phyloP scores from a whole-genome alignment of 306 rosid species.

The Rosa chinensis region DNA sequence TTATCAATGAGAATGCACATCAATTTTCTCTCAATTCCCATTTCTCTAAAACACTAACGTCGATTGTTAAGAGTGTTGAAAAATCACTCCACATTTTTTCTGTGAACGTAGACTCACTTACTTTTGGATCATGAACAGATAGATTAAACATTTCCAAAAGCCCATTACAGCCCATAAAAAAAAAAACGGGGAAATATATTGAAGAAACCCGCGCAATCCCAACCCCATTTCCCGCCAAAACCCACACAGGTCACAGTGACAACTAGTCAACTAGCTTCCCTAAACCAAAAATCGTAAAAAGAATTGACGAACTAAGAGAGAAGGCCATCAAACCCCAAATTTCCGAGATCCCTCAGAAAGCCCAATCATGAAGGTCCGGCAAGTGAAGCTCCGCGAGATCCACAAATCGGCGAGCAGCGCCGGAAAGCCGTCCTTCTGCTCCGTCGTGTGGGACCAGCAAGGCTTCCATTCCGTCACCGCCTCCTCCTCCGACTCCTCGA shows the following conservation, averaged over 20 bases:
- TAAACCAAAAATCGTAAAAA: background rate
- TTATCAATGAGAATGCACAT: no score
- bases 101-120: no score
- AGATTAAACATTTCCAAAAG: background rate
- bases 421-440: conserved; percentile 71
- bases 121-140: no score
- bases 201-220: conserved; percentile 39
- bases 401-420: conserved; percentile 46
- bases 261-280: background rate
- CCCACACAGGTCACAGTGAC: background rate
- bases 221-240: conserved; percentile 41
- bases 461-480: conserved; percentile 74
- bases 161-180: background rate
- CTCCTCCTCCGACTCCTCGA: conserved; percentile 59
- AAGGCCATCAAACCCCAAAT: background rate
- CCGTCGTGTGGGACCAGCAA: conserved; percentile 83
- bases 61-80: no score
- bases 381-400: conserved; percentile 85
- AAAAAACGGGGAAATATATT: background rate
- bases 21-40: no score
- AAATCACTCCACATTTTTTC: no score
- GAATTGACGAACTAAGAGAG: background rate
- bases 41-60: no score
- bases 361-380: conserved; percentile 68
- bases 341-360: background rate